A percentile compares a stretch with the other conserved stretches of the same genome.
These are phyloP conservation scores for Atkinsonella texensis DNA, from an alignment of 2,329 filamentous ascomycete species.

Conservation along the genomic window DNA sequence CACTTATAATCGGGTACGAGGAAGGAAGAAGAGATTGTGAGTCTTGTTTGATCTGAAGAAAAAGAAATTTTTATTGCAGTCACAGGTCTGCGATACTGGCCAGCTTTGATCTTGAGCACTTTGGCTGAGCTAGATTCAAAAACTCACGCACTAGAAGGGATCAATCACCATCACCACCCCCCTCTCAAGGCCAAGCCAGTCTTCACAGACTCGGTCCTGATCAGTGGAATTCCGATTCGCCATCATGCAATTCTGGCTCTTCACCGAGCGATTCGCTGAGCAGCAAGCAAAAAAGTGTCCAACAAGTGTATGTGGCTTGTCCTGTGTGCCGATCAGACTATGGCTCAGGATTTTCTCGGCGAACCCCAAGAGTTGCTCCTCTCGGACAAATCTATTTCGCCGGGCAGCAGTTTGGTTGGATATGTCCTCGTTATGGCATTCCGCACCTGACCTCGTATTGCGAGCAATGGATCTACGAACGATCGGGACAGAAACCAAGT, in stretches of 20 bases:
- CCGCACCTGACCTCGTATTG: conserved; percentile 36
- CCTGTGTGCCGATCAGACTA: conserved; percentile 1
- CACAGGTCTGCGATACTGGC: too few species aligned
- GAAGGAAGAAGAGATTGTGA: conserved; percentile 10
- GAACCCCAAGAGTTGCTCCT: conserved; percentile 3
- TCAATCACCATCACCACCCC: too few species aligned
- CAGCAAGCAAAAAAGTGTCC: background rate
- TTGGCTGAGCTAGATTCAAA: background rate
- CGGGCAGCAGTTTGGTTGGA: conserved; percentile 32
- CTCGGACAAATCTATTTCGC: conserved; percentile 32
- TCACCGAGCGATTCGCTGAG: too few species aligned
- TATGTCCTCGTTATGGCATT: conserved; percentile 34
- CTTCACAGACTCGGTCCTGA: too few species aligned
- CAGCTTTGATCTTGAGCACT: too few species aligned
- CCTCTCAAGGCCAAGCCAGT: too few species aligned
- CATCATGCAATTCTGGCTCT: background rate
- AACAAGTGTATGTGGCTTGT: background rate
- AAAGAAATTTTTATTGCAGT: too few species aligned
- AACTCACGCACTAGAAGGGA: background rate
- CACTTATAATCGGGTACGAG: conserved; percentile 23
- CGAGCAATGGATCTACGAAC: conserved; percentile 33
- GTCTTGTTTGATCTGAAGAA: background rate
- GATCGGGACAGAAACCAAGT: conserved; percentile 23
- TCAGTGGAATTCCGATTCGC: background rate
- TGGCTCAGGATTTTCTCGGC: background rate